These are phyloP conservation scores for Xylariaceae sp. DNA, from an alignment of 2,329 filamentous ascomycete genomes.

Conservation along the genomic window DNA sequence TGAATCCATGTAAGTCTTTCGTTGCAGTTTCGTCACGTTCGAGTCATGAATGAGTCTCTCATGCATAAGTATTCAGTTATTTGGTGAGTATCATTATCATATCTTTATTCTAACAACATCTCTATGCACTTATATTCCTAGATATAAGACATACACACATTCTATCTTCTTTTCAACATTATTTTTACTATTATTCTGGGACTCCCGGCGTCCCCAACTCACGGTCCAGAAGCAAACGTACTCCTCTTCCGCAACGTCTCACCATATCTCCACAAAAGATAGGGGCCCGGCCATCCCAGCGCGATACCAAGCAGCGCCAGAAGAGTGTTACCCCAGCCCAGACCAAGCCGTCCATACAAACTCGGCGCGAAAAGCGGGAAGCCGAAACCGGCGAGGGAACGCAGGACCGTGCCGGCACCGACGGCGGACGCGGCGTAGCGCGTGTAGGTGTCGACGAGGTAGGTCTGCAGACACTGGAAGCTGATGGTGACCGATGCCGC, in stretches of 20 bases:
- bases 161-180: not conserved
- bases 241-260: constrained; percentile 34
- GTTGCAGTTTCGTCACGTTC: too few relatives aligned
- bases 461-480: constrained; percentile 44
- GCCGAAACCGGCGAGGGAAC: constrained; percentile 46
- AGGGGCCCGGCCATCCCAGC: constrained; percentile 46
- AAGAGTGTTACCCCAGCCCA: constrained; percentile 45
- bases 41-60: too few relatives aligned
- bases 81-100: too few relatives aligned
- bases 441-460: constrained; percentile 44
- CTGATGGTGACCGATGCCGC: constrained; percentile 37
- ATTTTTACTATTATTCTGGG: not conserved
- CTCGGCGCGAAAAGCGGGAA: constrained; percentile 47
- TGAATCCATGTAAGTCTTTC: too few relatives aligned
- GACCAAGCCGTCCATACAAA: constrained; percentile 40
- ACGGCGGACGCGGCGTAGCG: constrained; percentile 43
- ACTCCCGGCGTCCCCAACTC: not conserved
- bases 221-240: constrained; percentile 30
- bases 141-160: not conserved
- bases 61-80: too few relatives aligned
- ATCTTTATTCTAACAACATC: too few relatives aligned
- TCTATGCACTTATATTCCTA: too few relatives aligned
- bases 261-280: constrained; percentile 39
- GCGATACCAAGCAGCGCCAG: constrained; percentile 47
- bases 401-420: constrained; percentile 40